phyloP scores from a whole-genome alignment of 2,329 filamentous ascomycete genomes.

The Xylaria multiplex region DNA sequence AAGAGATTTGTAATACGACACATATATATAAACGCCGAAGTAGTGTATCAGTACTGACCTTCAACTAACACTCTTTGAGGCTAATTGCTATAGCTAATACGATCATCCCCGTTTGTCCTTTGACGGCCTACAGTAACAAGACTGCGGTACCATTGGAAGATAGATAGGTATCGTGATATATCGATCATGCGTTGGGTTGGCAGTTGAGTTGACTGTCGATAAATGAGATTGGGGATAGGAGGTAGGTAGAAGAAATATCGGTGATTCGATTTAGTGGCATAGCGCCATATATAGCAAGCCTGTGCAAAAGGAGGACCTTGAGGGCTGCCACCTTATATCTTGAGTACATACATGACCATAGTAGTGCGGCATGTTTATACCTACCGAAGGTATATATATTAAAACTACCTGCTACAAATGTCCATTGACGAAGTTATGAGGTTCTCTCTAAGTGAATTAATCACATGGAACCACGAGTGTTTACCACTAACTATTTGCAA shows the following conservation, averaged over 20 bases:
- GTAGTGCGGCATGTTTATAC: not conserved
- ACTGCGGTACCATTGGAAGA: no score
- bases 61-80: slow-evolving; percentile 6
- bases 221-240: not conserved
- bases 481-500: no score
- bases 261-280: not conserved
- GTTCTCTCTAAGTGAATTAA: no score
- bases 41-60: not conserved
- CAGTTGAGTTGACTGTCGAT: no score
- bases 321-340: slow-evolving; percentile 25
- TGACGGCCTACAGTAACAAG: no score
- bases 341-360: not conserved
- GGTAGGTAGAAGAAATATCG: not conserved
- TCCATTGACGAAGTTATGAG: no score
- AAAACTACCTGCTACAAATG: no score
- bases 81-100: slow-evolving; percentile 17
- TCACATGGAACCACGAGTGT: no score
- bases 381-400: no score
- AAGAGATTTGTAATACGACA: slow-evolving; percentile 13
- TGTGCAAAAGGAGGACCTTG: slow-evolving; percentile 37
- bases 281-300: slow-evolving; percentile 31
- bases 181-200: not conserved
- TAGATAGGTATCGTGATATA: not conserved
- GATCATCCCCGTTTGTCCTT: not conserved
- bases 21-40: not conserved